Evolutionary conservation across 148 eudicot genomes (phyloP).

Genomic region (Rhododendron griersonianum): DNA sequence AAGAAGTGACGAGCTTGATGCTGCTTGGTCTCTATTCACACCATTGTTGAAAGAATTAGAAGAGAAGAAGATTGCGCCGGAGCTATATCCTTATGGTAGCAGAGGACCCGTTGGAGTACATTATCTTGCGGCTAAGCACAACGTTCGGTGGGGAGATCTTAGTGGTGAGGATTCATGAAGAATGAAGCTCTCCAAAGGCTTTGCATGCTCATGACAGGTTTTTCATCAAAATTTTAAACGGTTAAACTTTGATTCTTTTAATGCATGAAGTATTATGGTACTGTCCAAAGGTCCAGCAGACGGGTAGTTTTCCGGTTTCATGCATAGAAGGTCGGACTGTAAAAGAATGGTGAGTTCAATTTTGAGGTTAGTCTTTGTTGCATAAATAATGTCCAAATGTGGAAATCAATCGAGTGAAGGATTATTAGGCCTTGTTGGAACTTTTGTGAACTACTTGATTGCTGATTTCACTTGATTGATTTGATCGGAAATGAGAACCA

Average conservation of each 20-base stretch:
- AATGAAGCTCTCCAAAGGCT: background rate
- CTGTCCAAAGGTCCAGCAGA: background rate
- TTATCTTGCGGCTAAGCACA: conserved; percentile 77
- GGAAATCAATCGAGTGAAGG: background rate
- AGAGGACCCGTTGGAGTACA: conserved; percentile 81
- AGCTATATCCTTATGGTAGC: conserved; percentile 73
- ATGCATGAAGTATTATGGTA: background rate
- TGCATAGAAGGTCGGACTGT: background rate
- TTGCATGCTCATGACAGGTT: background rate
- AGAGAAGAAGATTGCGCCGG: conserved; percentile 61
- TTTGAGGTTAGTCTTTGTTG: background rate
- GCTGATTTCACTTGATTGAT: background rate
- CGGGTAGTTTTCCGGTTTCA: background rate
- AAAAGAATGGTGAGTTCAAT: background rate
- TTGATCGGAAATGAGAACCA: background rate
- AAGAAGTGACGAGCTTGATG: conserved; percentile 92
- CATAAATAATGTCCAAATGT: background rate
- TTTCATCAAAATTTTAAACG: background rate
- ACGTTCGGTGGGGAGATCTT: conserved; percentile 85
- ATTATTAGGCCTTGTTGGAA: background rate
- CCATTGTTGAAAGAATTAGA: conserved; percentile 72
- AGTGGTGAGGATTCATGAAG: conserved; percentile 40
- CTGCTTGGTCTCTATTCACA: conserved; percentile 83
- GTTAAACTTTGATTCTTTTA: background rate
- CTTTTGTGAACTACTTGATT: background rate